A percentile compares a stretch with the other conserved stretches of the same genome.
phyloP scores from a whole-genome alignment of 2,329 filamentous ascomycete genomes.

The Leptographium procerum region DNA sequence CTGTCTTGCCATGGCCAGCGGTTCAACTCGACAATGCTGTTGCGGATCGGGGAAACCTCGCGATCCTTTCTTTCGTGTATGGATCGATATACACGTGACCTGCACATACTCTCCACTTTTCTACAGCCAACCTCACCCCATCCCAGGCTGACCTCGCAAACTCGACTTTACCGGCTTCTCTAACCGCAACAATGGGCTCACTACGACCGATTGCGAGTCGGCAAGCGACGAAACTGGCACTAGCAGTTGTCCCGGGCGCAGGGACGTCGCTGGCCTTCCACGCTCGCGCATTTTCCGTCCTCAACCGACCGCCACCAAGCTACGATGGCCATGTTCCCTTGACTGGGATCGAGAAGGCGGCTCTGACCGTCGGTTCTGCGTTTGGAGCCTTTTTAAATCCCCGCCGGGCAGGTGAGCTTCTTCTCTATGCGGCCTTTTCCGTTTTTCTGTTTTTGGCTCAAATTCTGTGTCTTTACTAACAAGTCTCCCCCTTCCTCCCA shows the following conservation, averaged over 20 bases:
- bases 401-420: conserved; percentile 56
- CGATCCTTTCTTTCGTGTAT: background rate
- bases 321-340: conserved; percentile 91
- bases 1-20: too few relatives aligned
- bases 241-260: background rate
- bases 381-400: conserved; percentile 60
- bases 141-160: background rate
- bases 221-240: background rate
- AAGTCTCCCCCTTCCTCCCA: conserved; percentile 20
- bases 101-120: background rate
- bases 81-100: background rate
- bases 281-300: conserved; percentile 54
- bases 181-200: background rate
- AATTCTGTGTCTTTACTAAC: background rate
- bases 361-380: conserved; percentile 55
- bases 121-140: background rate
- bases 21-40: too few relatives aligned
- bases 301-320: conserved; percentile 74
- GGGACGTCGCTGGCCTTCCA: background rate
- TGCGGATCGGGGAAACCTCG: too few relatives aligned
- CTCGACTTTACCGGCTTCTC: background rate
- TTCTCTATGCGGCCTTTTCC: background rate
- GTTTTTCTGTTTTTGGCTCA: background rate
- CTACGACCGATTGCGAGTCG: conserved; percentile 3
- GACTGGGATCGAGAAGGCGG: conserved; percentile 62